Evolutionary conservation across 331 rosid genomes (phyloP).

Genomic region (Pyracantha coccinea): DNA sequence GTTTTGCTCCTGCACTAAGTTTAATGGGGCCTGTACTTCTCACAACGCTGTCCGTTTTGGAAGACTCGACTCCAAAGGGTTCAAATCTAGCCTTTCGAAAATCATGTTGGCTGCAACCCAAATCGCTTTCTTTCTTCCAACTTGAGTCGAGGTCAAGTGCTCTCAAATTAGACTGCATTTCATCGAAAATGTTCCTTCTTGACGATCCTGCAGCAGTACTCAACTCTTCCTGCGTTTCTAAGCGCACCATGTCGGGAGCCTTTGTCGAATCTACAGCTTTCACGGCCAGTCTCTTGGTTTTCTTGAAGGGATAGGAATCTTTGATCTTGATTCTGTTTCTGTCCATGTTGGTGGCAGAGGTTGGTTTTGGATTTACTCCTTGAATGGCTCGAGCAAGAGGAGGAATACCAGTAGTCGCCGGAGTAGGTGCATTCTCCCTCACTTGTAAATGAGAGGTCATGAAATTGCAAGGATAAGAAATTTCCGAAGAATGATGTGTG

Average conservation of each 20-base stretch:
- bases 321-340: slow-evolving; percentile 36
- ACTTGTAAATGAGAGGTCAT: slow-evolving; percentile 33
- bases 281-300: slow-evolving; percentile 33
- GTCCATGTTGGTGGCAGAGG: slow-evolving; percentile 24
- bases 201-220: slow-evolving; percentile 18
- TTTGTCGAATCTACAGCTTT: slow-evolving; percentile 41
- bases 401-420: slow-evolving; percentile 39
- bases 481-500: slow-evolving; percentile 31
- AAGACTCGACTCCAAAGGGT: slow-evolving; percentile 29
- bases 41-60: slow-evolving; percentile 27
- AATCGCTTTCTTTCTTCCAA: slow-evolving; percentile 28
- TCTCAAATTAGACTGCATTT: slow-evolving; percentile 22
- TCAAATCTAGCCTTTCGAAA: slow-evolving; percentile 20
- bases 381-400: slow-evolving; percentile 28
- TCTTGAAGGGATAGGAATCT: slow-evolving; percentile 40
- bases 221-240: slow-evolving; percentile 35
- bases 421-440: slow-evolving; percentile 24
- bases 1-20: slow-evolving; percentile 72
- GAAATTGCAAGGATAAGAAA: slow-evolving; percentile 34
- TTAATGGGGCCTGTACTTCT: slow-evolving; percentile 66
- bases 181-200: slow-evolving; percentile 21
- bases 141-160: slow-evolving; percentile 24
- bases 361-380: slow-evolving; percentile 19
- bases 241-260: slow-evolving; percentile 25
- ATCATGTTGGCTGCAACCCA: slow-evolving; percentile 26